These are phyloP conservation scores for Dactylonectria estremocensis DNA, from an alignment of 2,329 filamentous ascomycete species.

Conservation along the genomic window DNA sequence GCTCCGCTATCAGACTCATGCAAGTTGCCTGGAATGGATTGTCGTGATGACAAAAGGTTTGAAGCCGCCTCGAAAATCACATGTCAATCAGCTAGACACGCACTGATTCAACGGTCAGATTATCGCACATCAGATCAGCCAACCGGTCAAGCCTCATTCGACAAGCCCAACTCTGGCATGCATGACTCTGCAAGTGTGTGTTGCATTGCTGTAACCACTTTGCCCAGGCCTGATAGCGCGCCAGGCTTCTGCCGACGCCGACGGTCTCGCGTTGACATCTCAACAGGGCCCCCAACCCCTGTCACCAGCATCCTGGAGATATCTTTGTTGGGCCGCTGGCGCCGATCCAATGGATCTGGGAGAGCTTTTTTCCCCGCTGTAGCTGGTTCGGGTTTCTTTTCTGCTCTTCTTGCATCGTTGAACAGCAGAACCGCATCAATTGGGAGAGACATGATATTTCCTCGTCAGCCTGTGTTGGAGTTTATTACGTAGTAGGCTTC, in stretches of 20 bases:
- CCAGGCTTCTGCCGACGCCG: constrained; percentile 6
- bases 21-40: not conserved
- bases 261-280: not conserved
- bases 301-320: not conserved
- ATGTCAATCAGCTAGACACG: constrained; percentile 35
- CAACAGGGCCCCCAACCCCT: not conserved
- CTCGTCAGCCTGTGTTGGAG: constrained; percentile 6
- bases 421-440: not conserved
- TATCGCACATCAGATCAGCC: constrained; percentile 15
- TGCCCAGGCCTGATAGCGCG: constrained; percentile 2
- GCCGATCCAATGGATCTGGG: constrained; percentile 4
- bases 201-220: constrained; percentile 16
- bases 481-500: constrained; percentile 20
- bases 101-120: constrained; percentile 22
- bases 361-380: not conserved
- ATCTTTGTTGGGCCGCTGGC: not conserved
- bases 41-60: constrained; percentile 18
- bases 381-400: not conserved
- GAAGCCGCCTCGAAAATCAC: constrained; percentile 36
- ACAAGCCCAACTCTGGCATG: constrained; percentile 16
- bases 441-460: not conserved
- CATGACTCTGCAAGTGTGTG: constrained; percentile 31
- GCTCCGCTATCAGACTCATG: constrained; percentile 11
- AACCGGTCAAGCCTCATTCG: constrained; percentile 16
- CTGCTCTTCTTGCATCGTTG: not conserved